Evolutionary conservation across 768 basidiomycete species (phyloP).

Genomic region (Suillus subluteus): DNA sequence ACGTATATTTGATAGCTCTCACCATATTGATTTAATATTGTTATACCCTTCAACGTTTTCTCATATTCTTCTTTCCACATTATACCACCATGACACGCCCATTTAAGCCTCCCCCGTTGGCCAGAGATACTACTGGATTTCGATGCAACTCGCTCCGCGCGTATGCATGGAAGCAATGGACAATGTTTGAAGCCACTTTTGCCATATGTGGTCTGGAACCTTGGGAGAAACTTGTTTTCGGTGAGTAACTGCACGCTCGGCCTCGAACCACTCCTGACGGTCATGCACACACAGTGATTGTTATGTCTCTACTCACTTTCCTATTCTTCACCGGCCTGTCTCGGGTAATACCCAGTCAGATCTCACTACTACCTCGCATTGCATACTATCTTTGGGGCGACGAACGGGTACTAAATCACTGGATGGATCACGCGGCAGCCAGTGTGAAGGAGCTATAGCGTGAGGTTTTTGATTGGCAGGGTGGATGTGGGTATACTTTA

Average conservation of each 20-base stretch:
- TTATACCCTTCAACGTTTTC: background rate
- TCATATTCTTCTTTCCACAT: background rate
- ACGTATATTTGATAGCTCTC: background rate
- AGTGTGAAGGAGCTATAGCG: constrained; percentile 11
- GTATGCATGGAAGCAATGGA: constrained; percentile 48
- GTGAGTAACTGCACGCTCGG: constrained; percentile 38
- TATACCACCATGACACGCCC: background rate
- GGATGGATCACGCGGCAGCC: constrained; percentile 13
- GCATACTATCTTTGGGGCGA: constrained; percentile 60
- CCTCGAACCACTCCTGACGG: background rate
- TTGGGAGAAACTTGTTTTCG: constrained; percentile 60
- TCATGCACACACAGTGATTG: constrained; percentile 33
- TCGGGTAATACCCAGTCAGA: constrained; percentile 57
- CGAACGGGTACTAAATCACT: constrained; percentile 24
- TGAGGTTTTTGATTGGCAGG: background rate
- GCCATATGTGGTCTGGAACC: constrained; percentile 58
- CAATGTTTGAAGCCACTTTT: constrained; percentile 57
- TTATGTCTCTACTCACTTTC: constrained; percentile 37
- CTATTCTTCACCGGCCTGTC: constrained; percentile 49
- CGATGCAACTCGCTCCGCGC: constrained; percentile 12
- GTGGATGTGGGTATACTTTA: background rate
- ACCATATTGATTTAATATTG: constrained; percentile 1
- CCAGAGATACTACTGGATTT: constrained; percentile 7
- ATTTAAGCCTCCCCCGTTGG: background rate
- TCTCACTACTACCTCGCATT: constrained; percentile 49